A percentile compares a stretch with the other conserved stretches of the same genome.
Conservation (phyloP, 805 yeast species). For the Lachancea mirantina region DNA sequence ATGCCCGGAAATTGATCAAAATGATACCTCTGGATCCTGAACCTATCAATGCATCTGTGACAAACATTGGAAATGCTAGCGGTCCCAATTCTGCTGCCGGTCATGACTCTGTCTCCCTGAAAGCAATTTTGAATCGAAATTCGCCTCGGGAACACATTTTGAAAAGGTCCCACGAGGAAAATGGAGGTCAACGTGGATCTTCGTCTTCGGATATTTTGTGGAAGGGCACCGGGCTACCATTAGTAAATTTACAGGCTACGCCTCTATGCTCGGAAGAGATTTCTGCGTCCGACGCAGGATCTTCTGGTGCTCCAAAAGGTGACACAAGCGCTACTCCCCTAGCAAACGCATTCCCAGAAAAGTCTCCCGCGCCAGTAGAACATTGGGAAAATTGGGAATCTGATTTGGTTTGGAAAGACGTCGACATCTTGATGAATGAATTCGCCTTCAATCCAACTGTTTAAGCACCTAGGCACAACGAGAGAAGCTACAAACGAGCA, state of each 20-base stretch:
- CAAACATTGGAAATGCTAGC: slow-evolving; percentile 15
- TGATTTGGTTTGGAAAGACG: slow-evolving; percentile 58
- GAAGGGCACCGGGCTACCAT: too few relatives aligned
- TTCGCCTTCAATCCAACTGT: slow-evolving; percentile 71
- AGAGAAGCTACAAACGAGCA: neutral
- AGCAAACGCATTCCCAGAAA: too few relatives aligned
- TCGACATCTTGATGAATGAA: slow-evolving; percentile 83
- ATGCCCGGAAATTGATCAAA: slow-evolving; percentile 66
- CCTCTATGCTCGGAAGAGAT: too few relatives aligned
- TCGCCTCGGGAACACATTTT: neutral
- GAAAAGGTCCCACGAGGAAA: neutral
- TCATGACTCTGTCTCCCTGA: slow-evolving; percentile 16
- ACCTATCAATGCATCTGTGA: slow-evolving; percentile 44
- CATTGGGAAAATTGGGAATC: slow-evolving; percentile 38
- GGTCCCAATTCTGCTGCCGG: slow-evolving; percentile 15
- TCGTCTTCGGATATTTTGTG: too few relatives aligned
- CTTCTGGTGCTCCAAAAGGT: neutral
- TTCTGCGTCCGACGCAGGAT: too few relatives aligned
- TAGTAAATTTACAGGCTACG: too few relatives aligned
- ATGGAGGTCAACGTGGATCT: neutral
- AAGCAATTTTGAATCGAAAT: slow-evolving; percentile 13
- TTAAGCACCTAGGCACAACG: slow-evolving; percentile 16
- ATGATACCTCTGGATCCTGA: slow-evolving; percentile 80
- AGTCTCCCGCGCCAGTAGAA: slow-evolving; percentile 28
- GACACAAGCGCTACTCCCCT: neutral